Percentiles rank a stretch among this genome's conserved stretches.
These are phyloP conservation scores for Sporothrix schenckii DNA, from an alignment of 2,329 filamentous ascomycete species.

Conservation along the genomic window DNA sequence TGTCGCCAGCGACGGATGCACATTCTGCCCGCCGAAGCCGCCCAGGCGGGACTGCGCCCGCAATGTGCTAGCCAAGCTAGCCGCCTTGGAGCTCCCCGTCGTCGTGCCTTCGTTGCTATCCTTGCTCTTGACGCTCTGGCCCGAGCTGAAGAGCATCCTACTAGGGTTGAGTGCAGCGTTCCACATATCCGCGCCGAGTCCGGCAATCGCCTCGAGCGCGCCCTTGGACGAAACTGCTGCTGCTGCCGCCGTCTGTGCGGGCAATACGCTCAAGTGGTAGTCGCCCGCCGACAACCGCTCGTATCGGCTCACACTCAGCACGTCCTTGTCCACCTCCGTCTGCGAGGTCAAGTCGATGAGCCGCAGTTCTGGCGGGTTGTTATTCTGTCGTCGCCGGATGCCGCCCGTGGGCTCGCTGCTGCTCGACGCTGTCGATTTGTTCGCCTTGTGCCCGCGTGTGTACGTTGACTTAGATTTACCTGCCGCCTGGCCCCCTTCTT, in stretches of 20 bases:
- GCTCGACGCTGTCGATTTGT: conserved; percentile 52
- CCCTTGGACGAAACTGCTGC: conserved; percentile 68
- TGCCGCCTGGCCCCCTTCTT: conserved; percentile 47
- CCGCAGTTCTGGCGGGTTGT: conserved; percentile 82
- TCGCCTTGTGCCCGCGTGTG: conserved; percentile 47
- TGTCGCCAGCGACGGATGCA: conserved; percentile 60
- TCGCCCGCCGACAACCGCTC: conserved; percentile 85
- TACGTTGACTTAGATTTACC: conserved; percentile 39
- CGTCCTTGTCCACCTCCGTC: conserved; percentile 84
- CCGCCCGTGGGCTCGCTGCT: conserved; percentile 66
- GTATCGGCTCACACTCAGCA: conserved; percentile 80
- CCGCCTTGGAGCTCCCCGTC: conserved; percentile 34
- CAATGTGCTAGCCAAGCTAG: conserved; percentile 45
- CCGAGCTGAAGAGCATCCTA: conserved; percentile 82
- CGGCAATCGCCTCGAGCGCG: conserved; percentile 74
- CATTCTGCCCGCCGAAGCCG: conserved; percentile 38
- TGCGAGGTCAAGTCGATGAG: conserved; percentile 88
- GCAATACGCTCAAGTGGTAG: conserved; percentile 85
- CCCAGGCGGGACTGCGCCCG: conserved; percentile 30
- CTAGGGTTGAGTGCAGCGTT: conserved; percentile 82
- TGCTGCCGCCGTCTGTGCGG: conserved; percentile 68
- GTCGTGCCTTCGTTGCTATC: conserved; percentile 62
- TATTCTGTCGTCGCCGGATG: conserved; percentile 72
- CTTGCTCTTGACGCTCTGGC: conserved; percentile 71
- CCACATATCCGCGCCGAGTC: conserved; percentile 76